phyloP scores from a whole-genome alignment of 2,329 filamentous ascomycete genomes.

The Emmonsiellopsis sp. region DNA sequence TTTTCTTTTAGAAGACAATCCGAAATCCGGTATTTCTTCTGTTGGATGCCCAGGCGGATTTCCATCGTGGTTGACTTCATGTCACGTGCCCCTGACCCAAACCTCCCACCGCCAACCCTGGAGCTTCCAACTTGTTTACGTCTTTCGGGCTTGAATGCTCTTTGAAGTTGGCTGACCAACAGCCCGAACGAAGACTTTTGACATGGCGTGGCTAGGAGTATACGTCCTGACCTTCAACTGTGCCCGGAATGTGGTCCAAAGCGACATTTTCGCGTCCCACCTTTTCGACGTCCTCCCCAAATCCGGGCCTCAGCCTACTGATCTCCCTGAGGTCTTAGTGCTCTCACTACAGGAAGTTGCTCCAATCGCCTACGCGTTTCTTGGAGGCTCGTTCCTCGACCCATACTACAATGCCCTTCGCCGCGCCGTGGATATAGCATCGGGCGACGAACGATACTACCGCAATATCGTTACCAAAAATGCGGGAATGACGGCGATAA shows the following conservation, averaged over 20 bases:
- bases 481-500: conserved; percentile 79
- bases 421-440: conserved; percentile 61
- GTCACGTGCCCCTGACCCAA: no score
- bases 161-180: neutral
- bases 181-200: neutral
- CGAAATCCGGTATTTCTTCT: no score
- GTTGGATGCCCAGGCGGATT: no score
- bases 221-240: conserved; percentile 89
- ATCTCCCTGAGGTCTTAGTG: conserved; percentile 59
- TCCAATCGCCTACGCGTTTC: conserved; percentile 73
- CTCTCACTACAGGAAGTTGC: conserved; percentile 78
- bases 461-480: conserved; percentile 62
- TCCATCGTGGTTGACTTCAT: no score
- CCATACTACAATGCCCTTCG: conserved; percentile 67
- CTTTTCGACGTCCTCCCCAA: conserved; percentile 52
- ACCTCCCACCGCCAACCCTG: neutral
- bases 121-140: no score
- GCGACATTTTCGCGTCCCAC: conserved; percentile 61
- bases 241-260: conserved; percentile 61
- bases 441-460: conserved; percentile 55
- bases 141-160: no score
- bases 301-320: conserved; percentile 35
- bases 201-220: conserved; percentile 51
- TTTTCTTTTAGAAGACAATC: no score
- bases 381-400: conserved; percentile 69